Evolutionary conservation across 306 rosid genomes (phyloP).

Genomic region (Begonia loranthoides): DNA sequence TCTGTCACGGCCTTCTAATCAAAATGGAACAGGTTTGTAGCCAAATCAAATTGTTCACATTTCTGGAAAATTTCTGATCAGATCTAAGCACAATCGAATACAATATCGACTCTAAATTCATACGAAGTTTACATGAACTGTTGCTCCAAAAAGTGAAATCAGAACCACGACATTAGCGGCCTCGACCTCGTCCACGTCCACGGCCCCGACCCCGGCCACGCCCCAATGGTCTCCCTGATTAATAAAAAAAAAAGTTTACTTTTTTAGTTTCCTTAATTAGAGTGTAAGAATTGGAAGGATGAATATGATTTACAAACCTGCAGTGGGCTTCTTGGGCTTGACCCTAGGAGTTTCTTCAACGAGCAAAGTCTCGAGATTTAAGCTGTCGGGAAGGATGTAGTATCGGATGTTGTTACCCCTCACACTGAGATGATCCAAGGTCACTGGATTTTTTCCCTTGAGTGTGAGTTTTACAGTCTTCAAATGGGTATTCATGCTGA

Average conservation of each 20-base stretch:
- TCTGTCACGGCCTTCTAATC: too few relatives aligned
- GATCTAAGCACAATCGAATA: too few relatives aligned
- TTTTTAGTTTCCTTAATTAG: too few relatives aligned
- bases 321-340: slow-evolving; percentile 95
- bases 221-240: neutral
- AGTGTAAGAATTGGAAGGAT: neutral
- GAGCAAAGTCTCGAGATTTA: slow-evolving; percentile 63
- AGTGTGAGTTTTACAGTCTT: slow-evolving; percentile 82
- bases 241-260: neutral
- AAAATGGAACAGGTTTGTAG: too few relatives aligned
- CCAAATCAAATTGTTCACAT: too few relatives aligned
- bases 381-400: slow-evolving; percentile 64
- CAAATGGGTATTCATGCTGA: slow-evolving; percentile 84
- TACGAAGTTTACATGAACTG: neutral
- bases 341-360: slow-evolving; percentile 77
- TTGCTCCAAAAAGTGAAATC: slow-evolving; percentile 1
- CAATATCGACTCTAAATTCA: too few relatives aligned
- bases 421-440: slow-evolving; percentile 90
- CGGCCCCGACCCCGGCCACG: slow-evolving; percentile 6
- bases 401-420: slow-evolving; percentile 91
- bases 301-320: slow-evolving; percentile 34
- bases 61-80: too few relatives aligned
- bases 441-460: slow-evolving; percentile 91
- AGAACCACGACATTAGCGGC: slow-evolving; percentile 1
- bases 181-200: slow-evolving; percentile 7